phyloP scores from a whole-genome alignment of 2,329 filamentous ascomycete species.

The Diaporthe destruens region DNA sequence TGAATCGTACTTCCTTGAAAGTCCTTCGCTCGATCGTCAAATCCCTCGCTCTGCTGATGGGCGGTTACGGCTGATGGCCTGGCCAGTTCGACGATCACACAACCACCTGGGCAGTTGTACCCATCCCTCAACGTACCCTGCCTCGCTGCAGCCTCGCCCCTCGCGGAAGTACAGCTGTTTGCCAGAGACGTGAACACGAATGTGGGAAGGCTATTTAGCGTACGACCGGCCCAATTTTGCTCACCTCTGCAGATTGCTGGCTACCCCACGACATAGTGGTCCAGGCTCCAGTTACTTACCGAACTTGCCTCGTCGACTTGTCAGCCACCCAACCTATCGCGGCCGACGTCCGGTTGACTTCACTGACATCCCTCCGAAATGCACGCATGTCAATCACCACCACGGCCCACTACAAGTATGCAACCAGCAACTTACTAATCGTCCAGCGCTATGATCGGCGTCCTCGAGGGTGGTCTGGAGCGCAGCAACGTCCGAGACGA shows the following conservation, averaged over 20 bases:
- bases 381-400: slow-evolving; percentile 4
- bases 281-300: slow-evolving; percentile 23
- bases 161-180: slow-evolving; percentile 14
- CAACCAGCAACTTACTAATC: slow-evolving; percentile 14
- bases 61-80: slow-evolving; percentile 29
- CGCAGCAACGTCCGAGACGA: slow-evolving; percentile 22
- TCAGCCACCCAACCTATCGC: slow-evolving; percentile 24
- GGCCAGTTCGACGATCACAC: slow-evolving; percentile 24
- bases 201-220: slow-evolving; percentile 14
- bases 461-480: not conserved
- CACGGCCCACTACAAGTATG: slow-evolving; percentile 22
- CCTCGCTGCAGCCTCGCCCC: slow-evolving; percentile 9
- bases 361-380: slow-evolving; percentile 27
- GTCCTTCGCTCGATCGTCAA: slow-evolving; percentile 24
- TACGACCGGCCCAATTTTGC: slow-evolving; percentile 27
- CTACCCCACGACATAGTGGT: slow-evolving; percentile 25
- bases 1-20: slow-evolving; percentile 31
- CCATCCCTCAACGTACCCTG: slow-evolving; percentile 22
- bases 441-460: slow-evolving; percentile 22
- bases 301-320: slow-evolving; percentile 10
- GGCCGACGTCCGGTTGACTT: slow-evolving; percentile 33
- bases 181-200: not conserved
- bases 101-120: slow-evolving; percentile 2
- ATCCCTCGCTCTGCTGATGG: slow-evolving; percentile 19
- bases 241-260: slow-evolving; percentile 8